Percentiles rank a stretch among this genome's conserved stretches.
phyloP scores from a whole-genome alignment of 257 asterid species.

The Pogostemon cablin region DNA sequence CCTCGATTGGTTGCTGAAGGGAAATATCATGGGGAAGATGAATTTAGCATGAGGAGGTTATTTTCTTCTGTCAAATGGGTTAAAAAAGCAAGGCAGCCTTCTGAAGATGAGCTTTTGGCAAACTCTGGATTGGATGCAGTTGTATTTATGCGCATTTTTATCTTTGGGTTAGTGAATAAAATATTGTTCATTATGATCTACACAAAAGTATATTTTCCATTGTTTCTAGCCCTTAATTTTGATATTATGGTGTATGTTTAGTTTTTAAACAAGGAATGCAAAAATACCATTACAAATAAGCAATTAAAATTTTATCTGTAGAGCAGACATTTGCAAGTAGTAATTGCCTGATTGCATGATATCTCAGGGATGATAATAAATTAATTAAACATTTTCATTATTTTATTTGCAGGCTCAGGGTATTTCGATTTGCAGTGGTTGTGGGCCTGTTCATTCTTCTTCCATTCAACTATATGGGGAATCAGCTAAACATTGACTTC shows the following conservation, averaged over 20 bases:
- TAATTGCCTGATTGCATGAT: conserved; percentile 4
- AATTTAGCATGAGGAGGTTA: conserved; percentile 44
- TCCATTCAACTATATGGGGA: conserved; percentile 95
- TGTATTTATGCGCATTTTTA: conserved; percentile 87
- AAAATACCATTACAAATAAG: too few species aligned
- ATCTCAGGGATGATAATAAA: neutral
- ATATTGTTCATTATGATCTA: neutral
- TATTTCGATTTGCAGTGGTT: conserved; percentile 72
- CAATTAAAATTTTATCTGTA: neutral
- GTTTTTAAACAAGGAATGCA: too few species aligned
- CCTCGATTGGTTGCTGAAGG: conserved; percentile 89
- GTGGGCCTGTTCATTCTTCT: conserved; percentile 82
- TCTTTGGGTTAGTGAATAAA: conserved; percentile 61
- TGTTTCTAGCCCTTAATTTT: neutral
- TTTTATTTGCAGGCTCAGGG: conserved; percentile 64
- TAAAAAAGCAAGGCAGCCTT: conserved; percentile 74
- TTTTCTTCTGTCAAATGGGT: conserved; percentile 77
- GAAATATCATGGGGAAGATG: conserved; percentile 41
- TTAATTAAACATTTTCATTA: too few species aligned
- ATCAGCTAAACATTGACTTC: conserved; percentile 73
- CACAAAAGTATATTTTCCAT: neutral
- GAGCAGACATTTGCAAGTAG: neutral
- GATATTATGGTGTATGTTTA: neutral
- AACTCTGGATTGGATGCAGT: conserved; percentile 89
- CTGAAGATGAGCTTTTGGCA: conserved; percentile 79